phyloP scores from a whole-genome alignment of 768 basidiomycete genomes.

The Polyporus arcularius region DNA sequence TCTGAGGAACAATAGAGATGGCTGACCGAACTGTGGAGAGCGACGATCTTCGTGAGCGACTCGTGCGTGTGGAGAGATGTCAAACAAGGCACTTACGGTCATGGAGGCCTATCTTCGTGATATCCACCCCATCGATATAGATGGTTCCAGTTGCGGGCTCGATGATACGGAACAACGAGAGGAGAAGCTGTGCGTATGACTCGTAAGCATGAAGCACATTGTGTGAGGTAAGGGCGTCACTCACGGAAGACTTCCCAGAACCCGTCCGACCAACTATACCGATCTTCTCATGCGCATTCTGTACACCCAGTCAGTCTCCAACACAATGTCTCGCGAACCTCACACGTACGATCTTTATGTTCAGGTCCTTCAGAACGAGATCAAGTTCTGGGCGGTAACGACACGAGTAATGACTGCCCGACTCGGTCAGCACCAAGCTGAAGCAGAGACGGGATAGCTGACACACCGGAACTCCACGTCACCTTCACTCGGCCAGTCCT shows the following conservation, averaged over 20 bases:
- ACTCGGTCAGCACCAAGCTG: neutral
- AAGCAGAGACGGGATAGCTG: neutral
- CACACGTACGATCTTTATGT: conserved; percentile 60
- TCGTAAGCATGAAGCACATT: neutral
- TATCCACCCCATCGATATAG: conserved; percentile 73
- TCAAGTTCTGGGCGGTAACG: conserved; percentile 82
- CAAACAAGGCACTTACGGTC: conserved; percentile 47
- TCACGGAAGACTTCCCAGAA: conserved; percentile 73
- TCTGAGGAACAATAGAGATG: conserved; percentile 88
- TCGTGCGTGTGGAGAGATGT: neutral
- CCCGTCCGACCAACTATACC: conserved; percentile 90
- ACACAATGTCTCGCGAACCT: neutral
- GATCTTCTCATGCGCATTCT: conserved; percentile 67
- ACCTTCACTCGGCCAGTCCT: conserved; percentile 75
- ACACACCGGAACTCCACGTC: conserved; percentile 70
- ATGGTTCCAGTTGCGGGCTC: conserved; percentile 71
- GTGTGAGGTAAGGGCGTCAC: conserved; percentile 12
- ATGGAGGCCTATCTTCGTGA: conserved; percentile 72
- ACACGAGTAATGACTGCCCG: conserved; percentile 63
- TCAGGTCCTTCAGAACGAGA: conserved; percentile 75
- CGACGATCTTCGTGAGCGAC: neutral
- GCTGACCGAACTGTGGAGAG: conserved; percentile 60
- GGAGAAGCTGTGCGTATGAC: conserved; percentile 45
- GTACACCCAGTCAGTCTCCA: neutral
- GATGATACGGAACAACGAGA: conserved; percentile 77